phyloP scores from a whole-genome alignment of 805 yeast genomes.

The Spathaspora hagerdaliae region DNA sequence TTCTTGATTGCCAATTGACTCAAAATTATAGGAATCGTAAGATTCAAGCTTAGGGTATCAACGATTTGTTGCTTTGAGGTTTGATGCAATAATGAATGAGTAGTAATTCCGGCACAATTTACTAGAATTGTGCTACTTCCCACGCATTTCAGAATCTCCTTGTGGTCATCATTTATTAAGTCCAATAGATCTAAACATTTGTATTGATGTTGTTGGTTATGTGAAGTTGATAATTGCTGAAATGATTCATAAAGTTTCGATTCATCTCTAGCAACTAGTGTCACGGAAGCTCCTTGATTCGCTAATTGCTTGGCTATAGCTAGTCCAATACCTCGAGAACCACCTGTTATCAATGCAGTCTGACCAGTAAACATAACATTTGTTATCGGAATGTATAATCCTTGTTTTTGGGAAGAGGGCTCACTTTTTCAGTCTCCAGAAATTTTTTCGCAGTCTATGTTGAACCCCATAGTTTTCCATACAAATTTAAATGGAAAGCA shows the following conservation, averaged over 20 bases:
- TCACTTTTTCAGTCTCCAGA: not conserved
- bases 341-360: slow-evolving; percentile 39
- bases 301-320: slow-evolving; percentile 27
- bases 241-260: slow-evolving; percentile 20
- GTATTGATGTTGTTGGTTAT: slow-evolving; percentile 7
- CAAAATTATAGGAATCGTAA: slow-evolving; percentile 57
- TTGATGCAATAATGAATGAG: slow-evolving; percentile 45
- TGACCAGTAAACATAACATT: slow-evolving; percentile 8
- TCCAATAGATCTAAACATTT: slow-evolving; percentile 10
- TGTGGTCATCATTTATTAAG: slow-evolving; percentile 12
- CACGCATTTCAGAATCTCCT: slow-evolving; percentile 14
- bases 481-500: too few species aligned
- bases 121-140: slow-evolving; percentile 38
- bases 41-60: slow-evolving; percentile 49
- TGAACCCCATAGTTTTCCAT: not conserved
- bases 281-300: slow-evolving; percentile 25
- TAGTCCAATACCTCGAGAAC: slow-evolving; percentile 35
- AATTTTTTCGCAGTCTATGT: not conserved
- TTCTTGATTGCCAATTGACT: slow-evolving; percentile 49
- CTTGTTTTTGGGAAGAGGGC: not conserved
- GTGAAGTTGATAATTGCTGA: slow-evolving; percentile 4
- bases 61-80: slow-evolving; percentile 40
- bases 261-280: slow-evolving; percentile 34
- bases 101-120: slow-evolving; percentile 68
- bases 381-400: not conserved